Percentiles rank a stretch among this genome's conserved stretches.
Conservation (phyloP, 2,329 filamentous ascomycete species). For the Fusarium pilosicola region DNA sequence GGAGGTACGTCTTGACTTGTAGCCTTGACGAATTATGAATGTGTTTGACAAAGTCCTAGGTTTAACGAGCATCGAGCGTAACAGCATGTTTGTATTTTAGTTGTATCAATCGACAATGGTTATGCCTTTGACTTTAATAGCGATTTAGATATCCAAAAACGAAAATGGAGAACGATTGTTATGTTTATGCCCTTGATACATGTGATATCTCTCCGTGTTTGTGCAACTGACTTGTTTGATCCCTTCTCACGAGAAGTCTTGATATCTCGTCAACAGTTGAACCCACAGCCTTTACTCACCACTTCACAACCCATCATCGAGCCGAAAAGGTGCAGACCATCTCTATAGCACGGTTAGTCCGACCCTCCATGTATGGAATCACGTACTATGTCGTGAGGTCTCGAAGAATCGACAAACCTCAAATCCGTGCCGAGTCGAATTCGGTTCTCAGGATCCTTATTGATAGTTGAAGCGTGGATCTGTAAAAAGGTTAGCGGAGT, state of each 20-base stretch:
- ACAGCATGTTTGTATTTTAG: not conserved
- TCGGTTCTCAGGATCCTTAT: conserved; percentile 15
- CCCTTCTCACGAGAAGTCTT: not conserved
- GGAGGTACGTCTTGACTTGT: conserved; percentile 14
- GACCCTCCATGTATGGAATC: fast-evolving
- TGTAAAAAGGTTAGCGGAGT: not conserved
- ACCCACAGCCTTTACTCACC: too few relatives aligned
- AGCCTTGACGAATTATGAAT: not conserved
- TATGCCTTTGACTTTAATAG: not conserved
- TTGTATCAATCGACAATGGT: not conserved
- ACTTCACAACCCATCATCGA: conserved; percentile 1
- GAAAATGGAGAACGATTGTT: not conserved
- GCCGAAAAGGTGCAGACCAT: conserved; percentile 6
- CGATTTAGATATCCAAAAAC: not conserved
- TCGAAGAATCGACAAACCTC: conserved; percentile 24
- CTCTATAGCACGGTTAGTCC: not conserved
- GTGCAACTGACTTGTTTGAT: not conserved
- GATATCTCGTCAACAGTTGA: not conserved
- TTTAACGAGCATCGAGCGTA: not conserved
- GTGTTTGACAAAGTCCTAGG: conserved; percentile 5
- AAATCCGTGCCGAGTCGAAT: conserved; percentile 30
- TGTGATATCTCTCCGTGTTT: not conserved
- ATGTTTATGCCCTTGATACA: not conserved
- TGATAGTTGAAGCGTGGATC: conserved; percentile 29
- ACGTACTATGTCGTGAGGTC: conserved; percentile 19